Conservation (phyloP, 805 yeast species). For the Candida oleophila region DNA sequence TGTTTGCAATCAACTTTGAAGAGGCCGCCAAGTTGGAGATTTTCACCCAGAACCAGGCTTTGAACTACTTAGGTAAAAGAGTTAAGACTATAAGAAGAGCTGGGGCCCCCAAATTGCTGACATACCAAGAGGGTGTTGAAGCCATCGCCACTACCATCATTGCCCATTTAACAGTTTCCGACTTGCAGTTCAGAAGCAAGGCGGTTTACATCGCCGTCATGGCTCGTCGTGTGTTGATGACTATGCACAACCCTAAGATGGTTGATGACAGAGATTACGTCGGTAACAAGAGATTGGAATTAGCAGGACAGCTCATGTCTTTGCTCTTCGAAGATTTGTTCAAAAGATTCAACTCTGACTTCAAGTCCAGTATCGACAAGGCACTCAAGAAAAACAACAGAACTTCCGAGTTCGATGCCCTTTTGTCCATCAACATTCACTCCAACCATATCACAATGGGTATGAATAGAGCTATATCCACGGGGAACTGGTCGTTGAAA, state of each 20-base stretch:
- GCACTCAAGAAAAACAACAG: constrained; percentile 91
- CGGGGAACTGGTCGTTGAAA: constrained; percentile 98
- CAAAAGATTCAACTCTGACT: constrained; percentile 92
- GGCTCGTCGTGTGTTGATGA: constrained; percentile 95
- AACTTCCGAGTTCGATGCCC: constrained; percentile 92
- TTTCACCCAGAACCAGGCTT: constrained; percentile 90
- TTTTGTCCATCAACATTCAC: constrained; percentile 84
- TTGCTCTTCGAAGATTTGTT: constrained; percentile 93
- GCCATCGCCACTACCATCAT: constrained; percentile 94
- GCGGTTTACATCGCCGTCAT: constrained; percentile 92
- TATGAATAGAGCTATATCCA: constrained; percentile 91
- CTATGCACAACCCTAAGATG: constrained; percentile 89
- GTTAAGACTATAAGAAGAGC: constrained; percentile 91
- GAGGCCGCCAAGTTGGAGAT: constrained; percentile 86
- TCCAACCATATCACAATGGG: constrained; percentile 93
- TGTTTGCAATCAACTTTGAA: constrained; percentile 90
- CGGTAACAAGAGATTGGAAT: constrained; percentile 94
- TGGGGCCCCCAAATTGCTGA: constrained; percentile 74
- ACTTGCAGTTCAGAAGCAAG: constrained; percentile 87
- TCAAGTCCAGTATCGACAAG: constrained; percentile 92
- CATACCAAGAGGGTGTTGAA: constrained; percentile 92
- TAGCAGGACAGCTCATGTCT: constrained; percentile 97
- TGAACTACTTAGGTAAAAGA: constrained; percentile 84
- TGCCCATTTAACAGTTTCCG: constrained; percentile 87
- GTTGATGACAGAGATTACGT: constrained; percentile 99